Evolutionary conservation across 768 basidiomycete genomes (phyloP).

Genomic region (Rhodosporidiobolus sp.): DNA sequence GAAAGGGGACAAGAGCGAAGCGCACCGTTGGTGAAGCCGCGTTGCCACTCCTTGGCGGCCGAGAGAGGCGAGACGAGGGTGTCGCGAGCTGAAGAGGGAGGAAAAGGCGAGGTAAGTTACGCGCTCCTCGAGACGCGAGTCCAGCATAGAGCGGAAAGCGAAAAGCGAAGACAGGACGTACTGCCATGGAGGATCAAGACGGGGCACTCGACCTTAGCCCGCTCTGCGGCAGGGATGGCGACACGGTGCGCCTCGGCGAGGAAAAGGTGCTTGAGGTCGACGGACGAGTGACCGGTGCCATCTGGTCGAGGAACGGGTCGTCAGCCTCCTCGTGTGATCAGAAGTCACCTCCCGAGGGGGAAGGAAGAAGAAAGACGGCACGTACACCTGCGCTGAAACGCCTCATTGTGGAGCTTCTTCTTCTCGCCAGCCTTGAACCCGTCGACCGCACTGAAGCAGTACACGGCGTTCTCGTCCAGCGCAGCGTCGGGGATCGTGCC

Average conservation of each 20-base stretch:
- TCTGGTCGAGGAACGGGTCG: background rate
- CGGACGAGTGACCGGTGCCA: background rate
- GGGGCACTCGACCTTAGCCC: background rate
- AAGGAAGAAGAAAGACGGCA: background rate
- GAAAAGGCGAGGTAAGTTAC: background rate
- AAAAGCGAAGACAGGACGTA: background rate
- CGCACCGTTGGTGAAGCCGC: background rate
- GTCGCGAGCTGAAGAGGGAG: background rate
- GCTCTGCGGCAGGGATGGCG: background rate
- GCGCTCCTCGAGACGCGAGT: too few relatives aligned
- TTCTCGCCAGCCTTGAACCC: background rate
- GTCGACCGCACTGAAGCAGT: background rate
- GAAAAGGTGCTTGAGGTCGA: background rate
- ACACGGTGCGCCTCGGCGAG: background rate
- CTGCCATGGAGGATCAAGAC: background rate
- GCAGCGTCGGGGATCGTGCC: background rate
- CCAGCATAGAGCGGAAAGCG: background rate
- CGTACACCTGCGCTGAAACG: background rate
- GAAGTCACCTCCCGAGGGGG: background rate
- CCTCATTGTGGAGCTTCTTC: slow-evolving; percentile 1
- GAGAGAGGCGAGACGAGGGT: background rate
- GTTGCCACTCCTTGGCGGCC: background rate
- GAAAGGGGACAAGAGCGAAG: background rate
- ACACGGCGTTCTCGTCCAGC: background rate
- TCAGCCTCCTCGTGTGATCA: background rate